Evolutionary conservation across 306 rosid species (phyloP), one percentile per base, ranked within the genome.

Genomic region (Acacia crassicarpa): DNA sequence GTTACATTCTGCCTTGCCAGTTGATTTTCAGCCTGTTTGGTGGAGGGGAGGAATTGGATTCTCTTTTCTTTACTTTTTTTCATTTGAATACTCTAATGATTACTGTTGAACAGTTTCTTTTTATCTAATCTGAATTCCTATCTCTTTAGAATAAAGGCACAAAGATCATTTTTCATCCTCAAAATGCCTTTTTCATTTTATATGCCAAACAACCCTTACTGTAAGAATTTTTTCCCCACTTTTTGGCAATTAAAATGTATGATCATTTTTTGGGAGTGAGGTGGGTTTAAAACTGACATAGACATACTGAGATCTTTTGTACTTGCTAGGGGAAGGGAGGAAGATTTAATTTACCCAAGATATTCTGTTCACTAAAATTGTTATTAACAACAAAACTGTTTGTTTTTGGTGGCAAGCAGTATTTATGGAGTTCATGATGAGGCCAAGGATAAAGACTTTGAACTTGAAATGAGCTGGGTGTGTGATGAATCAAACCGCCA

Each of bases 361-460:
- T 23, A 53, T 16, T 40, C 41, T 67, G 8, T 58, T 25, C 30
- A 9, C 35, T 58, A 51, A 30, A 78, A 48, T 30, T 56, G 73
- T 33, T 69, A 46, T 45, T 83, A 59, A 61, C 67, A 38, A 30
- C 41, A 49, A 74, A 13, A 13, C 70, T 84, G 32, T 45, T 51
- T 33, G 46, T 56, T 62, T 71, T 22, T 73, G 22, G 23, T 75
- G 86, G 44, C 45, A 27, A 46, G 54, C 90, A 94, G 98, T 80
- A 95, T 95, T 74, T 95, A 95, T 79, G 98, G 98, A 58, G 97
- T 95, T 40, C 99, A 95, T 70, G 99, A 95, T 72, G 99, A 95
- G 84, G 99, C 98, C 1, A 95, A 95, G 86, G 99, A 95, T 88
- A 95, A 93, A 83, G 98, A 93, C 56, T 95, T 95, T 48, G 99